Percentiles rank a stretch among this genome's conserved stretches.
These are phyloP conservation scores for Clonostachys rosea DNA, from an alignment of 2,329 filamentous ascomycete species.

Conservation along the genomic window DNA sequence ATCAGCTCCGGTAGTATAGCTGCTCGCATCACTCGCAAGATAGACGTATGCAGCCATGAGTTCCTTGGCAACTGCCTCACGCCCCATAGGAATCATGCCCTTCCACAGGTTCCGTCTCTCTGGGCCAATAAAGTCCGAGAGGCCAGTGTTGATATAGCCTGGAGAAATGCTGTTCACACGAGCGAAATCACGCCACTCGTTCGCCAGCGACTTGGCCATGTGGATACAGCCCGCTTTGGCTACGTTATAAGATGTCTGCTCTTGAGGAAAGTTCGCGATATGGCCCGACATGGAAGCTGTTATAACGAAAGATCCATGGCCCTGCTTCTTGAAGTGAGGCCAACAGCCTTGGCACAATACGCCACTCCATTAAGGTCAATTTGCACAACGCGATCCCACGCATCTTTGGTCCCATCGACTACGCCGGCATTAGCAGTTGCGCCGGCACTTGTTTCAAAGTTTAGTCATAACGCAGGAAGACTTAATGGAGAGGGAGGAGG, in stretches of 20 bases:
- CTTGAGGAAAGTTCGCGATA: constrained; percentile 61
- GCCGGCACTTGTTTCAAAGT: constrained; percentile 38
- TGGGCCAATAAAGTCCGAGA: constrained; percentile 51
- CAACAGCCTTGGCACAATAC: constrained; percentile 58
- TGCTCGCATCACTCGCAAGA: constrained; percentile 65
- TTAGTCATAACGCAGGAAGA: constrained; percentile 1
- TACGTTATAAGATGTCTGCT: constrained; percentile 58
- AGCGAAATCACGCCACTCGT: constrained; percentile 61
- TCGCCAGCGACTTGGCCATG: constrained; percentile 35
- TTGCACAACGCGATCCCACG: constrained; percentile 50
- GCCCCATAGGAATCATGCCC: constrained; percentile 64
- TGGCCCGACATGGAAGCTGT: constrained; percentile 63
- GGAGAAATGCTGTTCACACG: constrained; percentile 57
- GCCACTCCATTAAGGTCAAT: constrained; percentile 62
- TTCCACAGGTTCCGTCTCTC: constrained; percentile 66
- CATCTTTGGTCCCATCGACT: constrained; percentile 61
- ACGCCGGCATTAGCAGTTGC: constrained; percentile 62
- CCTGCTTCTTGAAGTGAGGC: constrained; percentile 54
- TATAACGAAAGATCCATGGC: constrained; percentile 56
- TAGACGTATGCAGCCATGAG: constrained; percentile 69
- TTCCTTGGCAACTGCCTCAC: constrained; percentile 60
- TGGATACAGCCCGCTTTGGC: constrained; percentile 45
- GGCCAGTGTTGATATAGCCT: constrained; percentile 59
- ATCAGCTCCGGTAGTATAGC: constrained; percentile 65
- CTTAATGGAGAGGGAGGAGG: constrained; percentile 2